Evolutionary conservation across 148 eudicot species (phyloP), one percentile per base, ranked within the genome.

Genomic region (Camellia lanceoleosa): DNA sequence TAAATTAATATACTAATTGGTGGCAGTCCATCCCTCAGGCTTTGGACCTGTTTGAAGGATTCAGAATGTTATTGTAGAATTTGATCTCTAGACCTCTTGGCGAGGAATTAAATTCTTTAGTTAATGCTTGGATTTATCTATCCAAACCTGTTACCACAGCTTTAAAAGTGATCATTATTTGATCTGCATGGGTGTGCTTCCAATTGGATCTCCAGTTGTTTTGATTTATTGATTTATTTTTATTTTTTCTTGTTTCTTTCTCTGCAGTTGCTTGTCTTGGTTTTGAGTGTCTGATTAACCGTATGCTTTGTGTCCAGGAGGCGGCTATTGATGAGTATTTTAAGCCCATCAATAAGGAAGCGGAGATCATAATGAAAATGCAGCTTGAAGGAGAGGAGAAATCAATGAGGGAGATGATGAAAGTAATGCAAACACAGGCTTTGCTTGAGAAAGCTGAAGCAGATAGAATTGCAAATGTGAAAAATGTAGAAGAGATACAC

Each of bases 311-410:
- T 66, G 19, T 79, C 67, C 88, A 97, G 99, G 99, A 97, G 83
- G 76, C 87, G n/a, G 88, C 93, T 70, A 92, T 94, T 56, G 90
- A 92, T 12, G 88, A 96, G 5, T 90, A 92, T 77, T 92, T 96
- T 71, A 91, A 88, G 81, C 97, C 98, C 18, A 81, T 97, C 38
- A 95, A 94, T 90, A 90, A 90, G 82, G 91, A 94, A 43, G 97
- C 92, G 67, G 95, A 87, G 81, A 73, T 84, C 77, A 72, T 97
- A 51, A 89, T 97, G 81, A 82, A 91, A 67, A 83, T 83, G 83
- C 95, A 97, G 91, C 92, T 90, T 78, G 90, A 94, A 67, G 89
- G 90, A 73, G 90, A 89, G 75, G 98, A 92, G 67, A 90, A 91
- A 71, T 78, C 84, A 60, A 85, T 68, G 86, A 87, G 52, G 76